Evolutionary conservation across 306 rosid genomes (phyloP), one percentile per base, ranked within the genome.

Genomic region (Vigna hirtella): DNA sequence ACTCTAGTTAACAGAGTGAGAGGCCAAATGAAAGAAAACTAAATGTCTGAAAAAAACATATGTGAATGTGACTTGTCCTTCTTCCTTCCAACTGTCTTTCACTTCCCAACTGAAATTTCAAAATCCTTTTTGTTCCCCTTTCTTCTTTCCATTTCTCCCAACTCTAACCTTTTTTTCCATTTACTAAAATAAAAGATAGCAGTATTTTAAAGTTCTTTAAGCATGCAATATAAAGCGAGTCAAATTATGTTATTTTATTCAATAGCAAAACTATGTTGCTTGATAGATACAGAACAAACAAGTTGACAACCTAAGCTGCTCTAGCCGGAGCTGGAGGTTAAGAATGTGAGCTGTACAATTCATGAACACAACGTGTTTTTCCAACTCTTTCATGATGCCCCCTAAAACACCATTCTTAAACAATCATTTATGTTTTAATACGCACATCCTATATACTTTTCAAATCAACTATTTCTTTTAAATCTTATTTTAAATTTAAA

Each of bases 341-440:
- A 24, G 24, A 43, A 40, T 13, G 55, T 49, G 80, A 70, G 63
- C 77, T 73, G 74, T 70, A 58, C 55, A 16, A 26, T 43, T 63
- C 81, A 63, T 78, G 48, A 59, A 56, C 74, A 50, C 64, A n/a
- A 50, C 64, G n/a, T 57, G 52, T 64, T 36, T 61, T 48, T 1
- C 58, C 3, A 52, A 17, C 58, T 52, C 52, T 6, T 5, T 34
- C 38, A 34, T 34, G 7, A 34, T 34, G 38, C 6, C 38, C 7
- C 38, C 6, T 34, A 34, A 34, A 5, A 34, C 7, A 34, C 1
- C 5, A 62, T 62, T 32, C 12, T 34, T 26, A 58, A 58, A 28
- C n/a, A 32, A 32, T 4, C 0, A 32, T 32, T 30, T 32, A 4
- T 30, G 3, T 32, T 32, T 28, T 32, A 6, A 38, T 42, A 42